Percentiles rank a stretch among this genome's conserved stretches.
These are phyloP conservation scores for Leccinum barrowsii DNA, from an alignment of 768 basidiomycete genomes.

Conservation along the genomic window DNA sequence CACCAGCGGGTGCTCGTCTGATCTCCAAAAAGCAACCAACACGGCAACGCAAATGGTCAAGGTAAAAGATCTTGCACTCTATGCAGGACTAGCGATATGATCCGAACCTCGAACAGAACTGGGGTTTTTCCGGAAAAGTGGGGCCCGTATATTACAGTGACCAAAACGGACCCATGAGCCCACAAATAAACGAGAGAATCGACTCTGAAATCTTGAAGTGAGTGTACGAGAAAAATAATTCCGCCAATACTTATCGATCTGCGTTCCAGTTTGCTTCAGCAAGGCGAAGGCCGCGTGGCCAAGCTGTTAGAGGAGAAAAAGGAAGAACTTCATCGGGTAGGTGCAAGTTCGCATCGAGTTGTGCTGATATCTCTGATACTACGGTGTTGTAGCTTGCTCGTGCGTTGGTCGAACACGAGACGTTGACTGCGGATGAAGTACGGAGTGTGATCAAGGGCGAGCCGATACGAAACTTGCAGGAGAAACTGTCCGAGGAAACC, in stretches of 20 bases:
- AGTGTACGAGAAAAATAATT: constrained; percentile 27
- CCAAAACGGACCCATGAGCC: constrained; percentile 65
- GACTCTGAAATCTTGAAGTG: constrained; percentile 84
- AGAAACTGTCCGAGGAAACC: constrained; percentile 57
- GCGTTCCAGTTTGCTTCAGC: constrained; percentile 54
- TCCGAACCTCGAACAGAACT: constrained; percentile 43
- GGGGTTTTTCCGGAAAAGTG: constrained; percentile 74
- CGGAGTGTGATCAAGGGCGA: constrained; percentile 81
- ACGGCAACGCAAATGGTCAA: constrained; percentile 87
- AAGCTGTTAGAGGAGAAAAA: constrained; percentile 61
- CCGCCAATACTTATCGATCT: too few species aligned
- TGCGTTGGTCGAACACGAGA: constrained; percentile 94
- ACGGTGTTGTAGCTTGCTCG: constrained; percentile 62
- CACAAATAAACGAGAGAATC: constrained; percentile 76
- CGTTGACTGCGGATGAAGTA: constrained; percentile 84
- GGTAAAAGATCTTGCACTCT: constrained; percentile 40
- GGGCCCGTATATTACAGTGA: constrained; percentile 84
- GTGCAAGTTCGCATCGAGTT: constrained; percentile 14
- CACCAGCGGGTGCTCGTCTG: constrained; percentile 89
- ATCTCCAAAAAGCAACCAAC: constrained; percentile 75
- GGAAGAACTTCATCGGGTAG: constrained; percentile 73
- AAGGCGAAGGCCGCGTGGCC: constrained; percentile 63
- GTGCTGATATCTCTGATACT: background rate
- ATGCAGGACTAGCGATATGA: background rate
- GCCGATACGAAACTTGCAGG: constrained; percentile 64